These are phyloP conservation scores for Trichosanthes truncata DNA, from an alignment of 306 rosid genomes.

Conservation along the genomic window DNA sequence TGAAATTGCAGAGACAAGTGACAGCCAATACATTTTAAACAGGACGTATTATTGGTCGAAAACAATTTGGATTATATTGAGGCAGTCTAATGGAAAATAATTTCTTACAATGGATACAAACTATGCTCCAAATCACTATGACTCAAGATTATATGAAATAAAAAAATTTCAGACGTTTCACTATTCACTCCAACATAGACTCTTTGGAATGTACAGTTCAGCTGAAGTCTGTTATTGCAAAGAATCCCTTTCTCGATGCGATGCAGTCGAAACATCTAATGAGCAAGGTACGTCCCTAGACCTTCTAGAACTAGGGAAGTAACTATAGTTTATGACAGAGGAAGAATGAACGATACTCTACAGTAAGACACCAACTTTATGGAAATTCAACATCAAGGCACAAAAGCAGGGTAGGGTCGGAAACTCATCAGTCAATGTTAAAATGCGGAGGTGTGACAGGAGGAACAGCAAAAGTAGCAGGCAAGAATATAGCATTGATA, in stretches of 20 bases:
- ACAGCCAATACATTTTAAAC: background rate
- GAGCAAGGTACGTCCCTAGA: background rate
- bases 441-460: background rate
- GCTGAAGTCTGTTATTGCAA: background rate
- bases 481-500: background rate
- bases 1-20: constrained; percentile 2
- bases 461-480: background rate
- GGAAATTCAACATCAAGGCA: background rate
- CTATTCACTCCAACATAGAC: background rate
- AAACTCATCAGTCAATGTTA: background rate
- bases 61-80: background rate
- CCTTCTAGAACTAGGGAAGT: background rate
- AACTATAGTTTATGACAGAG: background rate
- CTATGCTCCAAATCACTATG: background rate
- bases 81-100: background rate
- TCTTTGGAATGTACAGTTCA: background rate
- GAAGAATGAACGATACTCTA: background rate
- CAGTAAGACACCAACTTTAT: background rate
- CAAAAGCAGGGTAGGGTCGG: background rate
- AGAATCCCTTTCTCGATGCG: background rate
- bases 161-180: background rate
- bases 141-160: background rate
- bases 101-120: background rate
- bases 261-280: background rate
- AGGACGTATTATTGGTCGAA: background rate